Percentiles rank a stretch among this genome's conserved stretches.
These are phyloP conservation scores for Trichocomaceae sp. DNA, from an alignment of 2,329 filamentous ascomycete genomes.

Conservation along the genomic window DNA sequence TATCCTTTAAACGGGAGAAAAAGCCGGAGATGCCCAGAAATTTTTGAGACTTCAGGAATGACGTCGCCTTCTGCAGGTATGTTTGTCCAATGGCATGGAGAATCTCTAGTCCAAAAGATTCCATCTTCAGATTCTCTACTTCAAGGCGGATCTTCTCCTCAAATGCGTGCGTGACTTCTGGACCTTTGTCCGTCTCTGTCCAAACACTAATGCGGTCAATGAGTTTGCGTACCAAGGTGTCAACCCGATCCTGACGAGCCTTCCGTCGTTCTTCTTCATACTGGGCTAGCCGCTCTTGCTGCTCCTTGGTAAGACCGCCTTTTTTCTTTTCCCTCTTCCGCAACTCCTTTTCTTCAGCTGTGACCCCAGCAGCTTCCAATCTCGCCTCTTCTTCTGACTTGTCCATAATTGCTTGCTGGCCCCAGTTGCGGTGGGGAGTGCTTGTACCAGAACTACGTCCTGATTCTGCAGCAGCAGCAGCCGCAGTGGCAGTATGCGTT, in stretches of 20 bases:
- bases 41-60: slow-evolving; percentile 89
- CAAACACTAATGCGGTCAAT: slow-evolving; percentile 85
- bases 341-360: slow-evolving; percentile 67
- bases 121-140: slow-evolving; percentile 98
- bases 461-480: slow-evolving; percentile 32
- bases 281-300: slow-evolving; percentile 81
- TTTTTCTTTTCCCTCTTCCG: slow-evolving; percentile 85
- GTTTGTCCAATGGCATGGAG: slow-evolving; percentile 89
- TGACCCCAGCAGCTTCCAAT: slow-evolving; percentile 58
- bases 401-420: slow-evolving; percentile 82
- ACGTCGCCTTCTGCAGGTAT: slow-evolving; percentile 80
- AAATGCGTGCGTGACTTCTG: slow-evolving; percentile 80
- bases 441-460: slow-evolving; percentile 35
- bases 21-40: slow-evolving; percentile 94
- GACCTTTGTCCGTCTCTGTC: slow-evolving; percentile 91
- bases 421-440: slow-evolving; percentile 52
- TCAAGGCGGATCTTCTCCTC: slow-evolving; percentile 90
- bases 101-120: slow-evolving; percentile 94
- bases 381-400: slow-evolving; percentile 71
- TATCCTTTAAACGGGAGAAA: slow-evolving; percentile 89
- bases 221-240: slow-evolving; percentile 75
- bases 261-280: slow-evolving; percentile 79
- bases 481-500: slow-evolving; percentile 14
- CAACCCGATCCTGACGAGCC: slow-evolving; percentile 82
- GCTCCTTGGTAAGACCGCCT: slow-evolving; percentile 77